These are phyloP conservation scores for Tuctoria greenei DNA, from an alignment of 176 grass and related monocot genomes.

Conservation along the genomic window DNA sequence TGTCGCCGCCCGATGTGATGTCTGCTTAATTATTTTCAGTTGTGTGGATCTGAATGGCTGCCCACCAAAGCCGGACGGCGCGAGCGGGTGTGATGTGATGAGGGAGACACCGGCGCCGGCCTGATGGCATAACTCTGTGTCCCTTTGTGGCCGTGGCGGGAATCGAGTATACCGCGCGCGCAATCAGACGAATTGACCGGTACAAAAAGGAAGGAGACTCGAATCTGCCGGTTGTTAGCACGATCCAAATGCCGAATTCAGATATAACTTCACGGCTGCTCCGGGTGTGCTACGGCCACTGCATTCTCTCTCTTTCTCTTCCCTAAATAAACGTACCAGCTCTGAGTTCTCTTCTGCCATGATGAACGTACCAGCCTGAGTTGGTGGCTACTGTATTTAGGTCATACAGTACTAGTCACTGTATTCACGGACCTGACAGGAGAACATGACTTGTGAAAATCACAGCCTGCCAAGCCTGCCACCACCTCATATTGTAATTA, in stretches of 20 bases:
- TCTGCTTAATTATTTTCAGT: neutral
- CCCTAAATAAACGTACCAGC: neutral
- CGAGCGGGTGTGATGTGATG: neutral
- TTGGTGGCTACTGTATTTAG: conserved; percentile 13
- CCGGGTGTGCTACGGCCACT: neutral
- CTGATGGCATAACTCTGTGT: conserved; percentile 14
- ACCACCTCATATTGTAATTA: neutral
- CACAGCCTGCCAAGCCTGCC: neutral
- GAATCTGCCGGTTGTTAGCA: neutral
- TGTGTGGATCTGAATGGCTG: neutral
- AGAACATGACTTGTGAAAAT: neutral
- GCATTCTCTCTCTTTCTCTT: neutral
- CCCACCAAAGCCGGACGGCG: conserved; percentile 7
- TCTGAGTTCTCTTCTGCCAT: neutral
- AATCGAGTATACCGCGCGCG: conserved; percentile 12
- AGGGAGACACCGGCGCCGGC: conserved; percentile 31
- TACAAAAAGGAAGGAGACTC: conserved; percentile 22
- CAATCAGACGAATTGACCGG: conserved; percentile 9
- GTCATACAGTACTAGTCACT: neutral
- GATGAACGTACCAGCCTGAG: too few relatives aligned
- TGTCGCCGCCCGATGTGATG: neutral
- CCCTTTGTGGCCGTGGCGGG: conserved; percentile 9
- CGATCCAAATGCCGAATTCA: neutral
- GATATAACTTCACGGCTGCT: neutral
- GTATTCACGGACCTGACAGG: neutral